Evolutionary conservation across 352 stramenopile species (phyloP).

Genomic region (Peronosclerospora sorghi): DNA sequence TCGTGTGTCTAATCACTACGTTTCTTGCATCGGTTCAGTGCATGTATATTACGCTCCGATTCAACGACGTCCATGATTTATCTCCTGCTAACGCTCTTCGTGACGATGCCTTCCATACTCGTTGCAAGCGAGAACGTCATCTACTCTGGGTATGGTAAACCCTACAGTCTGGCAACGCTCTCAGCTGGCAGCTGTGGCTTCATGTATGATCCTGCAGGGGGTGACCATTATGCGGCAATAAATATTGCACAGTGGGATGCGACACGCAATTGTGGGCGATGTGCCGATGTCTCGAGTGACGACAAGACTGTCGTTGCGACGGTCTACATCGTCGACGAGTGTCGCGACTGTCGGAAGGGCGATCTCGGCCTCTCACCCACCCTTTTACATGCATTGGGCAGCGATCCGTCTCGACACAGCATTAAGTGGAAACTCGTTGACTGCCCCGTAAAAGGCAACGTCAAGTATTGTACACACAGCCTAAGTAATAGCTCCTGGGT

Average conservation of each 20-base stretch:
- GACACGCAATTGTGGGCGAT: slow-evolving; percentile 47
- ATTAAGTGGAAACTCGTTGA: slow-evolving; percentile 41
- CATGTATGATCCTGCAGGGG: slow-evolving; percentile 29
- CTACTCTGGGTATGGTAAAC: neutral
- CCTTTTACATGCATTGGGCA: slow-evolving; percentile 29
- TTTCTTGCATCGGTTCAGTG: too few species aligned
- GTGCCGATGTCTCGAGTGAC: slow-evolving; percentile 41
- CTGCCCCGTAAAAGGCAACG: slow-evolving; percentile 25
- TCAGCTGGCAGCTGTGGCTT: slow-evolving; percentile 49
- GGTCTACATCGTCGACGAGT: slow-evolving; percentile 53
- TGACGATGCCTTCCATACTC: too few species aligned
- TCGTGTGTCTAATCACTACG: too few species aligned
- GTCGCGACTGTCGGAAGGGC: slow-evolving; percentile 43
- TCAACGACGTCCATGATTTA: too few species aligned
- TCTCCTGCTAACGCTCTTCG: too few species aligned
- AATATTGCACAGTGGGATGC: slow-evolving; percentile 44
- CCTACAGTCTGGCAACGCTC: slow-evolving; percentile 28
- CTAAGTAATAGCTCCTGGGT: slow-evolving; percentile 28
- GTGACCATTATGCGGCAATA: slow-evolving; percentile 46
- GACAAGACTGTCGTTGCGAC: slow-evolving; percentile 26
- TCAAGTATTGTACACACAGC: slow-evolving; percentile 35
- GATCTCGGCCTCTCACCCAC: slow-evolving; percentile 33
- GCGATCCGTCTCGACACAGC: slow-evolving; percentile 16
- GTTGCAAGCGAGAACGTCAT: neutral
- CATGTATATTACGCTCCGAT: too few species aligned